Base-by-base conservation (phyloP, 208 protist genomes). In the Acanthamoeba royreba region DNA sequence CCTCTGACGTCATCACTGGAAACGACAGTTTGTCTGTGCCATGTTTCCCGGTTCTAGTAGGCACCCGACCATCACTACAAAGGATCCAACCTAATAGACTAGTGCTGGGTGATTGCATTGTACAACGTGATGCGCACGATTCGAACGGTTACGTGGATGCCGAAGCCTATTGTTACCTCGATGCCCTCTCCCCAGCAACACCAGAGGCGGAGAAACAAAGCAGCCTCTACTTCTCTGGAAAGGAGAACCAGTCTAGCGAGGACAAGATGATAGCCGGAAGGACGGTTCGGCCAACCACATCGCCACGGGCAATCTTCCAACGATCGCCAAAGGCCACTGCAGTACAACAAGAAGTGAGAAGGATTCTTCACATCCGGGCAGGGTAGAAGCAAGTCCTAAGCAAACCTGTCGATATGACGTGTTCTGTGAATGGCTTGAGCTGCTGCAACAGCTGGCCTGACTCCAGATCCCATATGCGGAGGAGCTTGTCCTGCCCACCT, bases 321-420 rank as follows among this genome's bases (percentile, higher is more conserved):
- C 25, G 8, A 35, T 88, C 79, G 31, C 79, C 79, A 88, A 88
- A 88, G 22, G 45, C 79, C 52, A 88, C 79, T 88, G 45, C n/a
- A n/a, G 2, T n/a, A n/a, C n/a, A n/a, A n/a, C n/a, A n/a, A n/a
- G n/a, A n/a, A 87, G 47, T 11, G 22, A 43, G 47, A 1, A 19
- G 40, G 2, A 17, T 8, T 19, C 28, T 5, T 7, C 7, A 25
- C 9, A 52, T 40, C 43, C 22, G 25, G 28, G 22, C 35, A 40
- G 43, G 33, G 25, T 4, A 22, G 25, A 43, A 35, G 25, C 7
- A 49, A 52, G 8, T 25, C 25, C 43, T 31, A 63, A 77, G 11
- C 43, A 19, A 35, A 86, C 40, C 22, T 19, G 49, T 88, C 49
- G 33, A 61, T 11, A 88, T 63, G 47, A 88, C 49, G 79, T 88